Evolutionary conservation across 176 grass and related monocot species (phyloP), one percentile per base, ranked within the genome.

Genomic region (Miscanthus lutarioriparius): DNA sequence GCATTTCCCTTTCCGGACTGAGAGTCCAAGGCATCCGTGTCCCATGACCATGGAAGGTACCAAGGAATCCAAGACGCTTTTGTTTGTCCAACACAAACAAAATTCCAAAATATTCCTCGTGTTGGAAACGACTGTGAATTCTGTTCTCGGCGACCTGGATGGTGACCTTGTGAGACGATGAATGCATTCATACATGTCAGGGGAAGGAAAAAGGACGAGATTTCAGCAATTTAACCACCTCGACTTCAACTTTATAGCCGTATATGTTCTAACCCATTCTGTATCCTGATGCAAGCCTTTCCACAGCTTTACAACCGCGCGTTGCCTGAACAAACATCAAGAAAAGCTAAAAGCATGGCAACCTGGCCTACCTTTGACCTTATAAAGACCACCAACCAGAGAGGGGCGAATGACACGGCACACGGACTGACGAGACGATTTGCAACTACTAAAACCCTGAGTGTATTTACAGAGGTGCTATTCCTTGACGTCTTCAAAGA

Each of bases 401-500:
- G 78, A 70, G 33, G 40, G 65, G 32, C 15, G 17, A n/a, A n/a
- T n/a, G n/a, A n/a, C n/a, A n/a, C n/a, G n/a, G n/a, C n/a, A n/a
- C n/a, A 20, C 3, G 11, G 61, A 64, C 61, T 27, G 40, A 40
- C n/a, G 30, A 56, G 67, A 72, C 30, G 5, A 36, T 19, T 7
- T 44, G 67, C 56, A 47, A 3, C 51, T 70, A 70, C 49, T 51
- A 70, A 63, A 40, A 70, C 74, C 30, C 62, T 75, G 47, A n/a
- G n/a, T 62, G 62, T 70, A 90, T 84, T 51, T 58, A 67, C 67
- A 61, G 54, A 39, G 22, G 48, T 1, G 17, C 20, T 91, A 91
- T 35, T 67, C 70, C 88, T 81, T 81, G 65, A 87, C 88, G 74
- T 80, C 73, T 76, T 79, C 67, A 1, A 71, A 82, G 6, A 45